Base-by-base conservation (phyloP, 1,284 basidiomycete genomes). In the Pterulicium gracile region DNA sequence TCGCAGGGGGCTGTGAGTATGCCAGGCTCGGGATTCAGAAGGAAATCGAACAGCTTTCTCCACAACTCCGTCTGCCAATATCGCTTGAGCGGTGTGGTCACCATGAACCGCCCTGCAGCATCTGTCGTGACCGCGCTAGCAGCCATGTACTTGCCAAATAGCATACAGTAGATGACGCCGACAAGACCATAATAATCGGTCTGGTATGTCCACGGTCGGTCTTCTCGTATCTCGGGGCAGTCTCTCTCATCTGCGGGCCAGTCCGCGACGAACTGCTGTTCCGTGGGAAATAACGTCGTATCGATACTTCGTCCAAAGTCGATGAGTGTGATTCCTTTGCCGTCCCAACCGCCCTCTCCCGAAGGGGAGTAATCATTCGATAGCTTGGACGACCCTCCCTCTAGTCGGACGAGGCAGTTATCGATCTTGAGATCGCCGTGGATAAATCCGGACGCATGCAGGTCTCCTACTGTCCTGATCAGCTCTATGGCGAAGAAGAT, bases 351-450 rank as follows among this genome's bases (percentile, higher is more conserved):
- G 24, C 78, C 73, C 3, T 72, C 74, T 14, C 95, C 94, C 0
- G 72, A 67, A 1, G 83, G 76, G 42, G 81, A 72, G 65, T 98
- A 98, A 44, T 90, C 83, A n/a, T 32, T 32, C 27, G 27, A 32
- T 7, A 32, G 27, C 27, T 32, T 32, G 27, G 27, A 32, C 7
- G 27, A 32, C 7, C 27, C 27, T 7, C 7, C 27, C 54, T 92
- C 88, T 21, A 98, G 72, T 3, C 96, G 81, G 4, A 98, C 70
- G 12, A 99, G 75, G 61, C 94, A 97, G 65, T 99, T 99, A 69
- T 99, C 96, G 60, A 98, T 97, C 73, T 99, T 99, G 55, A 99
- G 74, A 66, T 99, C 96, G 36, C 96, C 95, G 57, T 99, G 96
- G 54, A 99, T 87, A 66, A 98, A 86, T 14, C 88, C 86, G 0